A percentile compares a stretch with the other conserved stretches of the same genome.
These are phyloP conservation scores for Basidiobolus heterosporus DNA, from an alignment of 371 early-diverging fungal genomes.

Conservation along the genomic window DNA sequence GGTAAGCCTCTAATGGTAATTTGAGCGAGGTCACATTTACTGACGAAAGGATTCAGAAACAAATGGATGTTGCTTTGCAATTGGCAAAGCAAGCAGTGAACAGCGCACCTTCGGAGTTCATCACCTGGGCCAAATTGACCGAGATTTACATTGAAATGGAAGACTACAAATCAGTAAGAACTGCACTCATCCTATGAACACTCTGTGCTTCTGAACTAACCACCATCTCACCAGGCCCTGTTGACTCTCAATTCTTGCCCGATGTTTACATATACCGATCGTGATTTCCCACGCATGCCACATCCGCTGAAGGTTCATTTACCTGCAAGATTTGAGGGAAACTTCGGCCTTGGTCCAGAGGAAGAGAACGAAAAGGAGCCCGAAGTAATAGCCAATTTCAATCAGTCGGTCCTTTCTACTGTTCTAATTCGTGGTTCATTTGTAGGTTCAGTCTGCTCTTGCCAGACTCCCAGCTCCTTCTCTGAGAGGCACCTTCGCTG, in stretches of 20 bases:
- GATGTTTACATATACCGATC: constrained; percentile 85
- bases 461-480: constrained; percentile 70
- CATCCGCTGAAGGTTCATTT: constrained; percentile 65
- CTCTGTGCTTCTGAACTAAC: not conserved
- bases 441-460: constrained; percentile 18
- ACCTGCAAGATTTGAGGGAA: constrained; percentile 53
- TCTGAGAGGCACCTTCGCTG: constrained; percentile 77
- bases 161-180: constrained; percentile 59
- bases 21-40: not conserved
- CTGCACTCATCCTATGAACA: too few species aligned
- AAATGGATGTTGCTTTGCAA: constrained; percentile 57
- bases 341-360: constrained; percentile 36
- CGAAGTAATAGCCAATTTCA: constrained; percentile 44
- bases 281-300: constrained; percentile 82
- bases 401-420: not conserved
- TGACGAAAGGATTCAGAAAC: constrained; percentile 18
- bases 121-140: constrained; percentile 86
- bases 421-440: not conserved
- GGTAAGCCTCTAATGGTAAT: constrained; percentile 16
- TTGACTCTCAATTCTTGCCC: constrained; percentile 91
- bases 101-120: constrained; percentile 82
- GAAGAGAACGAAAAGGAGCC: constrained; percentile 36
- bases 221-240: constrained; percentile 38
- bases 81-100: constrained; percentile 84
- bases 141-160: constrained; percentile 73